Conservation (phyloP, 768 basidiomycete species). For the Suillus clintonianus region DNA sequence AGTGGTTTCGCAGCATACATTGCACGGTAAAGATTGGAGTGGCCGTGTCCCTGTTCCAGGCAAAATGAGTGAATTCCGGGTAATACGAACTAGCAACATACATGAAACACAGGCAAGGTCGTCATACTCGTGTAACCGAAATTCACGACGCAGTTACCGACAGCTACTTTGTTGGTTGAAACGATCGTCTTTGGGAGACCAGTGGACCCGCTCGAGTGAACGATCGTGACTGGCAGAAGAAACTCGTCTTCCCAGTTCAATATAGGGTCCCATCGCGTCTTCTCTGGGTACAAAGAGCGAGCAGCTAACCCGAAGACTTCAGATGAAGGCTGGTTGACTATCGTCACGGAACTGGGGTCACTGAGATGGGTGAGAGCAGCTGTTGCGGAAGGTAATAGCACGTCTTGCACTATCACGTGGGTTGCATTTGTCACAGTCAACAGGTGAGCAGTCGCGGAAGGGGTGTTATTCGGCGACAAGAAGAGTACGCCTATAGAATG, state of each 20-base stretch:
- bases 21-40: constrained; percentile 38
- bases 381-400: constrained; percentile 14
- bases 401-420: constrained; percentile 24
- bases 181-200: constrained; percentile 50
- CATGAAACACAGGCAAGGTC: constrained; percentile 35
- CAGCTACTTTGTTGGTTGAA: constrained; percentile 36
- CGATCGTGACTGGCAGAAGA: constrained; percentile 19
- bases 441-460: constrained; percentile 47
- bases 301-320: constrained; percentile 16
- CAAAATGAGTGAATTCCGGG: neutral
- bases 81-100: constrained; percentile 10
- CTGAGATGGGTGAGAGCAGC: constrained; percentile 16
- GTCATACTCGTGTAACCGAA: constrained; percentile 19
- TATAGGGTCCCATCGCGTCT: constrained; percentile 20
- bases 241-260: constrained; percentile 23
- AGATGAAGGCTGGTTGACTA: constrained; percentile 24
- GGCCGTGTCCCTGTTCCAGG: constrained; percentile 20
- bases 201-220: constrained; percentile 38
- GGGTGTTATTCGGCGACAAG: constrained; percentile 46
- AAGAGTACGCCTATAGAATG: constrained; percentile 29
- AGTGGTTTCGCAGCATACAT: constrained; percentile 43
- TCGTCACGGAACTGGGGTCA: constrained; percentile 20
- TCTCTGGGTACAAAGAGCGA: constrained; percentile 19
- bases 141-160: constrained; percentile 38
- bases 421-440: constrained; percentile 26